Base-by-base conservation (phyloP, 2,329 filamentous ascomycete species). In the Pestalotiopsis sp. region DNA sequence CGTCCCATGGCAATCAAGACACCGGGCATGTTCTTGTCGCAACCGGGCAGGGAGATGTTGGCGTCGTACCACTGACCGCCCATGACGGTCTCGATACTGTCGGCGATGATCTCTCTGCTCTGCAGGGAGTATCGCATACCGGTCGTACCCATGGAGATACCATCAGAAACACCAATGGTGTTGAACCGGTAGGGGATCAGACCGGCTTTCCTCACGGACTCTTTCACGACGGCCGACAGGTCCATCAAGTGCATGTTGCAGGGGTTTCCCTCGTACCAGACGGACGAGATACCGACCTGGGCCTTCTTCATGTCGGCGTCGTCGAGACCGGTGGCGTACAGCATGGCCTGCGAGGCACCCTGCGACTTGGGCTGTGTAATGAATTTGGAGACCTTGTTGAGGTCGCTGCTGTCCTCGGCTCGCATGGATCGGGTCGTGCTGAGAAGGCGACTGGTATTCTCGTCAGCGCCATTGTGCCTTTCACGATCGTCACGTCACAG, bases 161-260 rank as follows among this genome's bases (percentile, higher is more conserved):
- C 96, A 80, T 99, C 96, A 72, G 94, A 97, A 73, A 99, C 97
- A 77, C 96, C 96, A 77, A 99, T 93, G 70, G 97, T 99, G 86
- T 99, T 99, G 89, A 99, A 99, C 81, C 98, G 95, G 87, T 97
- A 97, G 72, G 94, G 94, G 70, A 97, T 87, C 70, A 99, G 86
- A 25, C 94, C 93, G 38, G 94, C 93, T 76, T 92, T 82, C 68
- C 82, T 82, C 56, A 90, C 87, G 14, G 87, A 89, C 74, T 88
- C 81, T 77, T 83, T 85, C 73, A 97, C 92, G 72, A 91, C 84
- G 80, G 92, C 87, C 78, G 93, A 97, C 70, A 99, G 89, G 77
- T 97, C 93, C 82, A 99, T 87, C 71, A 99, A 85, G 82, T 99
- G 96, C 95, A 98, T 99, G 84, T 99, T 99, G 87, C 96, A 99